These are phyloP conservation scores for Phalaenopsis equestris DNA, from an alignment of 106 monocot species.

Conservation along the genomic window DNA sequence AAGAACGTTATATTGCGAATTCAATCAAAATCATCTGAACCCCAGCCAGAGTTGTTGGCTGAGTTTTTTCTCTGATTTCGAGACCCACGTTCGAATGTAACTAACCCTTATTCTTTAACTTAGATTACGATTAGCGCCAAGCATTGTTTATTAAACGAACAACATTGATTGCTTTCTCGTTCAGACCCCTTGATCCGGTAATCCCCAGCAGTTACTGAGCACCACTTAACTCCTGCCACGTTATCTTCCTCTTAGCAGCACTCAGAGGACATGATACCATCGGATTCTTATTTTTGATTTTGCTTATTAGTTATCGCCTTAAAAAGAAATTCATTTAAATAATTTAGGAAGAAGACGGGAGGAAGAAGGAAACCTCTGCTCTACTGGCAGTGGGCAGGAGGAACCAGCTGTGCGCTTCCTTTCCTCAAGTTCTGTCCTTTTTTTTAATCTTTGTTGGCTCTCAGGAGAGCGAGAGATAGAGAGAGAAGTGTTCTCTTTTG, in stretches of 20 bases:
- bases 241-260: background rate
- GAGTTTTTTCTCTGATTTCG: no score
- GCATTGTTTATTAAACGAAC: no score
- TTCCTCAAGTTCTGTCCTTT: background rate
- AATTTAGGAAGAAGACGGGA: background rate
- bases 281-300: background rate
- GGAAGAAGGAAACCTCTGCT: background rate
- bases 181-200: background rate
- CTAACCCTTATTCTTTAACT: no score
- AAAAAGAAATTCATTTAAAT: background rate
- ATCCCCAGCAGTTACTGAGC: background rate
- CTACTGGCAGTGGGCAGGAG: background rate
- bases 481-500: background rate
- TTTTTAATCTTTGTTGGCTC: background rate
- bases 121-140: no score
- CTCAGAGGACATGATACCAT: background rate
- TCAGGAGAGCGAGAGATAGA: background rate
- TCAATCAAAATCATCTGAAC: no score
- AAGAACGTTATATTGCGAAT: no score
- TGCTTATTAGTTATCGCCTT: background rate
- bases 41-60: no score
- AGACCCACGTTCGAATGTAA: no score
- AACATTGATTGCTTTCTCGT: no score
- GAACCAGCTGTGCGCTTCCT: background rate
- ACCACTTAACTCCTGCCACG: background rate